Evolutionary conservation across 768 basidiomycete genomes (phyloP).

Genomic region (Lentinula sp.): DNA sequence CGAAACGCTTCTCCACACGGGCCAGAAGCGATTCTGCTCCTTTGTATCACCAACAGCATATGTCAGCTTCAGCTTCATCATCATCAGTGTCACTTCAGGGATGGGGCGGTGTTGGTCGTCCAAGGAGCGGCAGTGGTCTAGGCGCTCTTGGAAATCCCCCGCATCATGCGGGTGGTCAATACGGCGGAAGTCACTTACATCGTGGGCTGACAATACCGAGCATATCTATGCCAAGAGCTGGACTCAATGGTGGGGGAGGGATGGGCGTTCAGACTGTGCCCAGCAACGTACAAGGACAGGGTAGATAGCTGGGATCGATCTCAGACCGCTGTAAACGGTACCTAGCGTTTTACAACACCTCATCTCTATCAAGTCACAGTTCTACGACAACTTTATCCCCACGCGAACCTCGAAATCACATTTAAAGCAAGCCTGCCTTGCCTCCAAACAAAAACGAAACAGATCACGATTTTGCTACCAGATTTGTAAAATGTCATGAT

Average conservation of each 20-base stretch:
- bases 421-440: not conserved
- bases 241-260: slow-evolving; percentile 3
- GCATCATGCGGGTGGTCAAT: not conserved
- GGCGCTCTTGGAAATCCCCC: slow-evolving; percentile 4
- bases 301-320: not conserved
- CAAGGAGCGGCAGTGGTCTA: slow-evolving; percentile 48
- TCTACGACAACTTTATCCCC: not conserved
- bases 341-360: not conserved
- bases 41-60: slow-evolving; percentile 40
- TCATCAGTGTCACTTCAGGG: slow-evolving; percentile 10
- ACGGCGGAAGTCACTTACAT: not conserved
- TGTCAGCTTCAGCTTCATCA: slow-evolving; percentile 12
- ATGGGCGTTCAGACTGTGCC: slow-evolving; percentile 5
- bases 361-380: not conserved
- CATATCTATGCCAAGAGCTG: slow-evolving; percentile 4
- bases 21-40: slow-evolving; percentile 67
- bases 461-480: not conserved
- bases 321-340: not conserved
- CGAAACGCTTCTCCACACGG: slow-evolving; percentile 38
- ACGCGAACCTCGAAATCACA: not conserved
- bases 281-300: slow-evolving; percentile 1
- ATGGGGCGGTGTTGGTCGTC: slow-evolving; percentile 26
- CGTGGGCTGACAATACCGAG: slow-evolving; percentile 4
- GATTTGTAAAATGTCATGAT: not conserved
- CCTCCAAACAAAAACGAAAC: not conserved